Evolutionary conservation across 2,329 filamentous ascomycete species (phyloP).

Genomic region (Cercospora zeae-maydis): DNA sequence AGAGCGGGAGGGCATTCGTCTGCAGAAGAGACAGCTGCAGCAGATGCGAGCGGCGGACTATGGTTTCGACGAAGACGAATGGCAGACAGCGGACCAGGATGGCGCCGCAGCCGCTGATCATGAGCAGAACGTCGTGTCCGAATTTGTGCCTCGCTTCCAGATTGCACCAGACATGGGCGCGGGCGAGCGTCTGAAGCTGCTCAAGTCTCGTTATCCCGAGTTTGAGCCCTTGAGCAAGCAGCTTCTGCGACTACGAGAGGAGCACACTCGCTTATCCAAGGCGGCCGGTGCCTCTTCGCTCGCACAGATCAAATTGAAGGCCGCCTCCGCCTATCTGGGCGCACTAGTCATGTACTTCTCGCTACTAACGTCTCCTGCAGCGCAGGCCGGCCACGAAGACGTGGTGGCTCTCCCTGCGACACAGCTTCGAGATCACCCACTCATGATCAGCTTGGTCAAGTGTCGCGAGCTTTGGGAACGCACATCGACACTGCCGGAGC

Average conservation of each 20-base stretch:
- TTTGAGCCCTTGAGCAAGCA: constrained; percentile 83
- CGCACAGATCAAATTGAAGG: constrained; percentile 64
- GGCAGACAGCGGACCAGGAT: constrained; percentile 53
- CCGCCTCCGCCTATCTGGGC: constrained; percentile 80
- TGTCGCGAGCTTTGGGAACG: constrained; percentile 77
- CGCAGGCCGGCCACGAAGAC: constrained; percentile 46
- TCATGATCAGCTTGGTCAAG: constrained; percentile 80
- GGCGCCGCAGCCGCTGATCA: constrained; percentile 43
- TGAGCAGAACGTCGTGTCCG: constrained; percentile 62
- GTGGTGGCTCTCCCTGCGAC: constrained; percentile 64
- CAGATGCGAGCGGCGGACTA: constrained; percentile 91
- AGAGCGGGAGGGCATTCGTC: constrained; percentile 79
- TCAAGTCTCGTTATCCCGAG: constrained; percentile 83
- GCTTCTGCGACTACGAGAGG: constrained; percentile 63
- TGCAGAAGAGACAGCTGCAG: constrained; percentile 87
- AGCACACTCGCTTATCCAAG: constrained; percentile 21
- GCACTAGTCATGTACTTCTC: constrained; percentile 92
- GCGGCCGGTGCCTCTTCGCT: constrained; percentile 16
- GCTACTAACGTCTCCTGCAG: constrained; percentile 75
- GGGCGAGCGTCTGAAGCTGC: constrained; percentile 69
- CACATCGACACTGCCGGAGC: constrained; percentile 59
- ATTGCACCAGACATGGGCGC: constrained; percentile 74
- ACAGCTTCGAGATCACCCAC: constrained; percentile 82
- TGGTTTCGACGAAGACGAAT: constrained; percentile 85
- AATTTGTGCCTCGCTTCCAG: constrained; percentile 79